phyloP scores from a whole-genome alignment of 345 rosid species.

The Eucalyptus lansdowneana region DNA sequence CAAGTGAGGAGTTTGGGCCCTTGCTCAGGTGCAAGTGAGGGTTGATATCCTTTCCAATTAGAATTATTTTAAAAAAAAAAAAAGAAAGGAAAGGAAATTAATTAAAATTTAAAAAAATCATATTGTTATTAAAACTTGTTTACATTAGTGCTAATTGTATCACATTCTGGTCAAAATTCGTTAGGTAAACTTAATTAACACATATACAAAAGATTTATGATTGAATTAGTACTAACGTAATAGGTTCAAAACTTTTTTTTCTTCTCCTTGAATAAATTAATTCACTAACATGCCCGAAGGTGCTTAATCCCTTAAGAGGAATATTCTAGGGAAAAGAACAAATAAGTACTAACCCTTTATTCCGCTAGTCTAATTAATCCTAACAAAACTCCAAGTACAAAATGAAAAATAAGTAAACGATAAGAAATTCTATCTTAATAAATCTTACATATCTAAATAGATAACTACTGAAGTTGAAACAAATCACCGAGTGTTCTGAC shows the following conservation, averaged over 20 bases:
- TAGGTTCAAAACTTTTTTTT: no score
- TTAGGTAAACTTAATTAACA: fast-evolving
- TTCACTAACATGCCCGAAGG: not conserved
- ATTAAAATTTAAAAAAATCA: no score
- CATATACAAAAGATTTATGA: not conserved
- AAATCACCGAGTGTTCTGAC: not conserved
- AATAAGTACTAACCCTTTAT: not conserved
- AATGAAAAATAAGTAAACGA: not conserved
- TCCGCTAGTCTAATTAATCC: not conserved
- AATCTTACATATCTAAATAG: not conserved
- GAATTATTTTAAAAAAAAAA: no score
- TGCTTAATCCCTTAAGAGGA: not conserved
- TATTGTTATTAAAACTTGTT: fast-evolving
- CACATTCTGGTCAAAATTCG: fast-evolving
- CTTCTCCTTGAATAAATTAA: not conserved
- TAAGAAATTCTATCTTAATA: not conserved
- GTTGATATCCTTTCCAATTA: no score
- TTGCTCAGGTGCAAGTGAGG: no score
- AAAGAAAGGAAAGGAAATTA: fast-evolving
- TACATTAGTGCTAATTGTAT: fast-evolving
- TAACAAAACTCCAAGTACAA: not conserved
- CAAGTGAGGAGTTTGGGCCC: no score
- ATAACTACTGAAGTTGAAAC: not conserved
- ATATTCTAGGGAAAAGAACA: not conserved
- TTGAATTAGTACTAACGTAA: no score